Evolutionary conservation across 495 filamentous ascomycete species (phyloP).

Genomic region (Lepidopterella palustris): DNA sequence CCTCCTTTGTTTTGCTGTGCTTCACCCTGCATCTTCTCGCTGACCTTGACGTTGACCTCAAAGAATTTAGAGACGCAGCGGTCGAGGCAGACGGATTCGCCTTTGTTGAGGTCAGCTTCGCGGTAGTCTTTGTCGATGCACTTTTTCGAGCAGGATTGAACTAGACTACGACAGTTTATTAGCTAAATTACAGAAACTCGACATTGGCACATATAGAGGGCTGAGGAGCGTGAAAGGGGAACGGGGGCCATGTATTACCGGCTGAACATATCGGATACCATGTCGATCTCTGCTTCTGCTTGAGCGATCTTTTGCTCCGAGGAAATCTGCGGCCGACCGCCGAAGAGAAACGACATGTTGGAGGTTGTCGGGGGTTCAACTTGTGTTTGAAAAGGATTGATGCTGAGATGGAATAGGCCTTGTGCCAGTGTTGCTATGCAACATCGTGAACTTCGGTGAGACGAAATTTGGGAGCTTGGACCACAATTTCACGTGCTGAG

Average conservation of each 20-base stretch:
- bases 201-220: not conserved
- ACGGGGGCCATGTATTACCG: constrained; percentile 50
- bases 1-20: constrained; percentile 41
- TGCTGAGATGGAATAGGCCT: not conserved
- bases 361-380: not conserved
- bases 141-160: constrained; percentile 82
- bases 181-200: not conserved
- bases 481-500: not conserved
- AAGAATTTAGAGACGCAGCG: constrained; percentile 97
- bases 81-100: constrained; percentile 95
- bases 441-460: not conserved
- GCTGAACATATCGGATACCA: constrained; percentile 94
- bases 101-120: constrained; percentile 94
- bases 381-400: not conserved
- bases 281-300: constrained; percentile 89
- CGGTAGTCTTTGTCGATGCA: constrained; percentile 87
- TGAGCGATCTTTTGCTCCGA: constrained; percentile 93
- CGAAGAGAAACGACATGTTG: constrained; percentile 94
- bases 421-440: not conserved
- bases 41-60: constrained; percentile 90
- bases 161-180: constrained; percentile 51
- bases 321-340: constrained; percentile 69
- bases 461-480: constrained; percentile 3
- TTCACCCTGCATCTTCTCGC: constrained; percentile 70
- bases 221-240: not conserved